Conservation (phyloP, 352 stramenopile species). For the Pythium aphanidermatum region DNA sequence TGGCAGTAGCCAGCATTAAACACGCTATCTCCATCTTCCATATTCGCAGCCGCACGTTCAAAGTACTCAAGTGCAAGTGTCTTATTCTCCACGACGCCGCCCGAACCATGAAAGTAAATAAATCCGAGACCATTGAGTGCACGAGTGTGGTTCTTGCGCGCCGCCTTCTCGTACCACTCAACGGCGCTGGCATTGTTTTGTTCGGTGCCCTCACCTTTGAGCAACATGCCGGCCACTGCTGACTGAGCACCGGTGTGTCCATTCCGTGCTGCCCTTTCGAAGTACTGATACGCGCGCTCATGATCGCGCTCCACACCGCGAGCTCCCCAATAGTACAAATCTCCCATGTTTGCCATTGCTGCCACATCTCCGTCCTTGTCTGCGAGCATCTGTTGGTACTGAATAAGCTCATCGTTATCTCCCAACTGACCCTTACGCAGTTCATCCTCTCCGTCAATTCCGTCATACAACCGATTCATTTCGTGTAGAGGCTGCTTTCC, state of each 20-base stretch:
- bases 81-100: conserved; percentile 67
- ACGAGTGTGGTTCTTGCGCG: conserved; percentile 56
- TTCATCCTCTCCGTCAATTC: conserved; percentile 29
- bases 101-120: conserved; percentile 80
- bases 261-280: conserved; percentile 48
- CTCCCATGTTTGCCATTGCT: conserved; percentile 79
- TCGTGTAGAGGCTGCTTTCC: conserved; percentile 77
- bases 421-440: conserved; percentile 52
- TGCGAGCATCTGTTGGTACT: conserved; percentile 77
- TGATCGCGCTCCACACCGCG: conserved; percentile 73
- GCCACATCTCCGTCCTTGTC: conserved; percentile 68
- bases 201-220: conserved; percentile 77
- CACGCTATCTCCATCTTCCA: conserved; percentile 82
- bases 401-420: conserved; percentile 83
- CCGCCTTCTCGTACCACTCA: conserved; percentile 70
- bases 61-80: conserved; percentile 77
- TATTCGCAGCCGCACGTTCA: conserved; percentile 63
- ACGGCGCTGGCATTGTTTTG: conserved; percentile 74
- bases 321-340: conserved; percentile 88
- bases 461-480: conserved; percentile 71
- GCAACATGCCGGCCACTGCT: conserved; percentile 77
- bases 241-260: conserved; percentile 54
- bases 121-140: conserved; percentile 88
- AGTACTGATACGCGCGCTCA: conserved; percentile 63
- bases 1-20: conserved; percentile 89